These are phyloP conservation scores for Myxozyma udenii DNA, from an alignment of 805 yeast species.

Conservation along the genomic window DNA sequence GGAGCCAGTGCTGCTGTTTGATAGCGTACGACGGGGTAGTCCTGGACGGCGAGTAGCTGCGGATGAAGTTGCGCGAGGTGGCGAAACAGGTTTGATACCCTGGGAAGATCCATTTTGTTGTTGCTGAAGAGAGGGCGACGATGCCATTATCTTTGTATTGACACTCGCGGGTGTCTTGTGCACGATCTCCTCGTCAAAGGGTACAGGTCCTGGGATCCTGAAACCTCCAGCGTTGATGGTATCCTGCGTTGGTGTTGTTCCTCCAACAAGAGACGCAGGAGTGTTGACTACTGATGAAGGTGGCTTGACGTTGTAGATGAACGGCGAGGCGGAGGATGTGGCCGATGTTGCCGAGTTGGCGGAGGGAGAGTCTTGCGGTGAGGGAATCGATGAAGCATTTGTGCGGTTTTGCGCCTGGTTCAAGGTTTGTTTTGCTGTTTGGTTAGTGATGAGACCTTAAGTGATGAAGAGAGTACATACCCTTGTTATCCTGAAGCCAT, in stretches of 20 bases:
- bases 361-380: slow-evolving; percentile 11
- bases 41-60: no score
- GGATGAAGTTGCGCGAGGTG: no score
- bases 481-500: slow-evolving; percentile 1
- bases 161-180: slow-evolving; percentile 10
- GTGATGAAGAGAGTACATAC: slow-evolving; percentile 2
- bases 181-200: slow-evolving; percentile 6
- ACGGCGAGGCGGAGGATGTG: no score
- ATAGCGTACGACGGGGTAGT: no score
- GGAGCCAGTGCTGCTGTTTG: no score
- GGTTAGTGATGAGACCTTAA: no score
- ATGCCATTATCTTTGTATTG: background rate
- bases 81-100: slow-evolving; percentile 1
- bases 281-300: slow-evolving; percentile 2
- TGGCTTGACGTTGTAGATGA: slow-evolving; percentile 7
- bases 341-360: no score
- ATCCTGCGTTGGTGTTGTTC: background rate
- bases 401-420: no score
- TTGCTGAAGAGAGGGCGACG: slow-evolving; percentile 2
- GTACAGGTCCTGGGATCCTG: background rate
- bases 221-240: background rate
- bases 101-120: no score
- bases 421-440: no score
- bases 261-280: slow-evolving; percentile 6
- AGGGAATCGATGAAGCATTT: no score